Percentiles rank a stretch among this genome's conserved stretches.
phyloP scores from a whole-genome alignment of 148 eudicot genomes.

The Rhododendron williamsianum region DNA sequence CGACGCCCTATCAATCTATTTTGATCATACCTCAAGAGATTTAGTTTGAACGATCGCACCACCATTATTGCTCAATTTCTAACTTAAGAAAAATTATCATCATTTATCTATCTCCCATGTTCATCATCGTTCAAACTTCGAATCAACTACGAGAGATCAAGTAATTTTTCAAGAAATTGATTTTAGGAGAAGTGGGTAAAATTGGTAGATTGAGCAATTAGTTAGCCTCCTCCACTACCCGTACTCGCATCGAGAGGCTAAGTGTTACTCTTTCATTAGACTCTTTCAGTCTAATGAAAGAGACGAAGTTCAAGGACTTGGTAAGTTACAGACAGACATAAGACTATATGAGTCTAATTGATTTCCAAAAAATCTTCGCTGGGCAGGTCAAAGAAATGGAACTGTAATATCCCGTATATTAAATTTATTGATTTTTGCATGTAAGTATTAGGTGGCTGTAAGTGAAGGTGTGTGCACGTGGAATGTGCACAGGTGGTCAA shows the following conservation, averaged over 20 bases:
- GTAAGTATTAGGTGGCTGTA: no score
- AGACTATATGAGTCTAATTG: no score
- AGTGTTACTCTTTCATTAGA: no score
- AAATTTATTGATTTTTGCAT: no score
- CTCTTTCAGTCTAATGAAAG: no score
- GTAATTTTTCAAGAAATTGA: background rate
- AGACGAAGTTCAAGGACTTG: no score
- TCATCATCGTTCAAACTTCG: background rate
- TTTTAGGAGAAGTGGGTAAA: background rate
- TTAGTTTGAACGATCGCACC: background rate
- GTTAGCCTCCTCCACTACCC: background rate
- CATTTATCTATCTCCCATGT: background rate
- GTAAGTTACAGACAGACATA: no score
- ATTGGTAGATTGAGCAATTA: background rate
- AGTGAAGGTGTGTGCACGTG: no score
- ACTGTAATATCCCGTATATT: no score
- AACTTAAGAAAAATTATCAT: background rate
- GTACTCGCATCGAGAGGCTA: background rate
- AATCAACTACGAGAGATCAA: background rate
- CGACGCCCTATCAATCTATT: background rate
- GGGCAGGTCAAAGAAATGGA: no score
- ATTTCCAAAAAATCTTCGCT: no score
- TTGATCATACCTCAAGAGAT: background rate
- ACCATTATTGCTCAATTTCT: background rate
- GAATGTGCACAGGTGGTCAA: no score